These are phyloP conservation scores for Starmerella bacillaris DNA, from an alignment of 805 yeast genomes.

Conservation along the genomic window DNA sequence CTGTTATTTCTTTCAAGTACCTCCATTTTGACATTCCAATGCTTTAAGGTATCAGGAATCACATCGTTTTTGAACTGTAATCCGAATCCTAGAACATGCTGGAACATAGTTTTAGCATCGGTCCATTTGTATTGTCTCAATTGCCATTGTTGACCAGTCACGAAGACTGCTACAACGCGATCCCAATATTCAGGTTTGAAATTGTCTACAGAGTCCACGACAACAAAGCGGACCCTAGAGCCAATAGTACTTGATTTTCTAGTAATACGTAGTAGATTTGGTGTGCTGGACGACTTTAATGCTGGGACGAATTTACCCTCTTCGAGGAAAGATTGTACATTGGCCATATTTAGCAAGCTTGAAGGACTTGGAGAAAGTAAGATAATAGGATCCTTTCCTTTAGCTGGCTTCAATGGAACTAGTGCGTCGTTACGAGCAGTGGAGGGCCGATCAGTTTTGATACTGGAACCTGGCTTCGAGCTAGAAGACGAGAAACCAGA, in stretches of 20 bases:
- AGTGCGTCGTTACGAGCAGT: slow-evolving; percentile 3
- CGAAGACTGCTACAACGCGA: slow-evolving; percentile 83
- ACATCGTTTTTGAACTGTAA: slow-evolving; percentile 62
- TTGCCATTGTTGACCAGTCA: slow-evolving; percentile 97
- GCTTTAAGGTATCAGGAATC: slow-evolving; percentile 52
- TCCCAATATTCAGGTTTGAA: slow-evolving; percentile 97
- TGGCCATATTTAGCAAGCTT: slow-evolving; percentile 44
- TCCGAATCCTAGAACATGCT: slow-evolving; percentile 66
- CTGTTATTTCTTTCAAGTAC: slow-evolving; percentile 65
- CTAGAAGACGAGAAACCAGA: background rate
- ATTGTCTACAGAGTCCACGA: slow-evolving; percentile 75
- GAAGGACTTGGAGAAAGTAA: slow-evolving; percentile 67
- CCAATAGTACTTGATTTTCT: slow-evolving; percentile 43
- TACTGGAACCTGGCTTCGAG: background rate
- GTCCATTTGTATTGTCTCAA: slow-evolving; percentile 71
- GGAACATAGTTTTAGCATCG: slow-evolving; percentile 64
- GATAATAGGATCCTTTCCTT: slow-evolving; percentile 45
- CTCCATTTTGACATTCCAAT: slow-evolving; percentile 78
- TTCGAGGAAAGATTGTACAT: slow-evolving; percentile 53
- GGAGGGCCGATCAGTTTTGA: background rate
- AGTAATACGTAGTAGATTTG: slow-evolving; percentile 32
- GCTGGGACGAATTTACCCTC: slow-evolving; percentile 48
- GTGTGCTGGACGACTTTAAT: slow-evolving; percentile 21
- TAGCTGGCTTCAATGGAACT: slow-evolving; percentile 14
- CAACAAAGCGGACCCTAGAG: slow-evolving; percentile 41